Percentiles rank a stretch among this genome's conserved stretches.
phyloP scores from a whole-genome alignment of 2,329 filamentous ascomycete species.

The Calonectria pseudoturangicola region DNA sequence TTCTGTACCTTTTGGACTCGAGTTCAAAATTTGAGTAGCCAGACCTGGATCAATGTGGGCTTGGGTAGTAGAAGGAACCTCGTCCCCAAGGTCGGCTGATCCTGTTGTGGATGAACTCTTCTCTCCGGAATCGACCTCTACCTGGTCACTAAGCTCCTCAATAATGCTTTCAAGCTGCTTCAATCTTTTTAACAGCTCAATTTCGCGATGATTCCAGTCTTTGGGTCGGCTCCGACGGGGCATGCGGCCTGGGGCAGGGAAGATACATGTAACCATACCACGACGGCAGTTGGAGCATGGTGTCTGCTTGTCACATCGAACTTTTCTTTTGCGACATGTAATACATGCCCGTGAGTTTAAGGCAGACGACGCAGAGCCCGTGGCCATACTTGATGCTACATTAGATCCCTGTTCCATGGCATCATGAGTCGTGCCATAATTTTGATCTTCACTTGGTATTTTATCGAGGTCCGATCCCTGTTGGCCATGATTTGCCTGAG shows the following conservation, averaged over 20 bases:
- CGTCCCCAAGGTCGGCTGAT: background rate
- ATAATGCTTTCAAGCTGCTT: background rate
- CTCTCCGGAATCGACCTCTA: background rate
- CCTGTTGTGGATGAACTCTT: background rate
- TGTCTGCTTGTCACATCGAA: background rate
- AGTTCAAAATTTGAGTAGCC: background rate
- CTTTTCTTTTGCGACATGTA: background rate
- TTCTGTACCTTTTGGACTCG: background rate
- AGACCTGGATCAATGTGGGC: background rate
- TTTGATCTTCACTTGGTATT: background rate
- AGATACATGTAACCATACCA: background rate
- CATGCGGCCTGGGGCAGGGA: background rate
- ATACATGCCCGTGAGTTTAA: constrained; percentile 1
- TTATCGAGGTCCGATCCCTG: background rate
- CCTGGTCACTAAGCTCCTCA: background rate
- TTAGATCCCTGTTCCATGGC: background rate
- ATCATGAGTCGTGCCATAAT: background rate
- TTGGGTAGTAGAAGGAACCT: background rate
- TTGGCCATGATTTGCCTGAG: background rate
- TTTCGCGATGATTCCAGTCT: background rate
- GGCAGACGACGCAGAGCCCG: background rate
- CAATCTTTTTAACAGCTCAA: background rate
- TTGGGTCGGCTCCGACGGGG: background rate
- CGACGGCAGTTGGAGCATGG: constrained; percentile 4
- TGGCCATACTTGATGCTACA: background rate